Evolutionary conservation across 1,139 yeast species (phyloP), one percentile per base, ranked within the genome.

Genomic region (Petasospora rhodanensis): DNA sequence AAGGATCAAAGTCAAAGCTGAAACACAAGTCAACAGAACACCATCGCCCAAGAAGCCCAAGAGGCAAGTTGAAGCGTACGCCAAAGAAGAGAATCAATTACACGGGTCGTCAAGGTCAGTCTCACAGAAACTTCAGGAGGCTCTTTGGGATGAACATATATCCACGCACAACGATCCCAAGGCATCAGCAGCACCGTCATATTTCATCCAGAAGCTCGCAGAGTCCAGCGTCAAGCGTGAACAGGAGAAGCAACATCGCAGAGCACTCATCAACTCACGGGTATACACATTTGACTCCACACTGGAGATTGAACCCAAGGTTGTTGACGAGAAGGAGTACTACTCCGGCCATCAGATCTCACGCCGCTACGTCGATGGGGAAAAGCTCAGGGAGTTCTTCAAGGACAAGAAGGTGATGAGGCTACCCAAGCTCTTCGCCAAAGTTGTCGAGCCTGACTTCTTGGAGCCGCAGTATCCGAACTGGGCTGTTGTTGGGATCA

Each of bases 401-500:
- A 45, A 56, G 7, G 68, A 68, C 8, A 68, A 74, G 36, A 77
- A 77, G 45, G 53, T 78, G 1, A 56, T 81, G 28, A 62, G 79
- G 26, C 51, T 79, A 6, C 69, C 69, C n/a, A 75, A 76, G 39
- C 56, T 80, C 9, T 67, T 73, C 39, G 83, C 82, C 4, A 77
- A 78, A 41, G 76, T 85, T 2, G 47, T 57, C 24, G 80, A 91
- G 5, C 95, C 95, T 1, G 62, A 71, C 18, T 87, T 71, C 50
- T 55, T 59, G 6, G 82, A 82, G 32, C 95, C 96, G 0, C 59
- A 64, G 21, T 79, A 78, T 47, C 59, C 79, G 11, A 87, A 89
- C 51, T 87, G 85, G 81, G 78, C 81, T 15, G 69, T 81, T 8
- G 53, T 79, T 16, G 96, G 94, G 2, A 68, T 83, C 7, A 63